Evolutionary conservation across 108 stramenopile genomes (phyloP).

Genomic region (Schizochytrium sp.): DNA sequence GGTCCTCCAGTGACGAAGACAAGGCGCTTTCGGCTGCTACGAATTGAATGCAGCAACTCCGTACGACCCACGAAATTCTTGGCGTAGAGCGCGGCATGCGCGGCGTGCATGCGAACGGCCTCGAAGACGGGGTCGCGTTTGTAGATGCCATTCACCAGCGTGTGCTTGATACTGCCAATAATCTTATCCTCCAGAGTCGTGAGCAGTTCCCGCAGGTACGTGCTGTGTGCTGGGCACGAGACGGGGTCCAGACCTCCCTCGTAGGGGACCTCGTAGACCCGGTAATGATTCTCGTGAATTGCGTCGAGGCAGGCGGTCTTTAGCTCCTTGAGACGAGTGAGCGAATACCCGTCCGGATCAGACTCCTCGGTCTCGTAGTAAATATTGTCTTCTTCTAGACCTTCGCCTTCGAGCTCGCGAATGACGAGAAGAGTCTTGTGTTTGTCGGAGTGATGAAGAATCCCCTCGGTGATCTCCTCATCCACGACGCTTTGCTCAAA

Average conservation of each 20-base stretch:
- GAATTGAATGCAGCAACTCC: not conserved
- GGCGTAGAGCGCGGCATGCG: too few relatives aligned
- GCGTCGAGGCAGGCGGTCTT: not conserved
- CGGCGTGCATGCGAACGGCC: not conserved
- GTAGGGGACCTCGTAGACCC: not conserved
- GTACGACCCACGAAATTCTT: not conserved
- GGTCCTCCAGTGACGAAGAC: not conserved
- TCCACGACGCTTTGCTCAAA: not conserved
- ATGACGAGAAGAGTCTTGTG: not conserved
- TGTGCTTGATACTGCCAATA: not conserved
- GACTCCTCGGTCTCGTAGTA: not conserved
- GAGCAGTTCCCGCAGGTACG: not conserved
- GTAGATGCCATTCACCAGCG: not conserved
- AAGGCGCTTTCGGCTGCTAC: not conserved
- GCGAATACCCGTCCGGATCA: not conserved
- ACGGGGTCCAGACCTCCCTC: not conserved
- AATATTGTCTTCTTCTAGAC: not conserved
- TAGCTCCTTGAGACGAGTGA: not conserved
- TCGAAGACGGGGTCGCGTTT: not conserved
- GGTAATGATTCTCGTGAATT: not conserved
- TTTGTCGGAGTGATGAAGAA: not conserved
- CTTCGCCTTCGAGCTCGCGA: not conserved
- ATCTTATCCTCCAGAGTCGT: not conserved
- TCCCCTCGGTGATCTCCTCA: not conserved
- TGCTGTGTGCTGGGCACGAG: not conserved